Percentiles rank a stretch among this genome's conserved stretches.
These are phyloP conservation scores for Paramecium tetraurelia DNA, from an alignment of 73 alveolate genomes.

Conservation along the genomic window DNA sequence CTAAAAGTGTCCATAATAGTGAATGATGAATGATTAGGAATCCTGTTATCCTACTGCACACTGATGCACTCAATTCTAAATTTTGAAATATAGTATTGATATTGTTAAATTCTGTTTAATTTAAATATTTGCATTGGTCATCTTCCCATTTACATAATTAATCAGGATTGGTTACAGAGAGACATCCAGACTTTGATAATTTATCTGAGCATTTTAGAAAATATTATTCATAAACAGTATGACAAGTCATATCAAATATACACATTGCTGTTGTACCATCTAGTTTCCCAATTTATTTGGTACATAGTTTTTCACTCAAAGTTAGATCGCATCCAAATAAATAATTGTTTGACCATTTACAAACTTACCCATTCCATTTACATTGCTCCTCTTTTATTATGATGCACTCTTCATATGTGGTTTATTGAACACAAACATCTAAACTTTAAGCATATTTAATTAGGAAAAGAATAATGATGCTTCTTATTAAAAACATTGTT, in stretches of 20 bases:
- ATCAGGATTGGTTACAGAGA: background rate
- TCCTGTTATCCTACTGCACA: background rate
- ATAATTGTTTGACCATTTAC: background rate
- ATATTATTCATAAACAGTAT: background rate
- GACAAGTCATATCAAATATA: background rate
- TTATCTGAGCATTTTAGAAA: background rate
- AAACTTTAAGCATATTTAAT: background rate
- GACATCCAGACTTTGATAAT: background rate
- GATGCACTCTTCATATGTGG: background rate
- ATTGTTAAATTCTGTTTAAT: background rate
- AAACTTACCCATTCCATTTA: background rate
- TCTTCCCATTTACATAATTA: conserved; percentile 38
- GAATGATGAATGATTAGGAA: background rate
- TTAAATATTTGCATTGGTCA: background rate
- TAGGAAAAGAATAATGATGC: background rate
- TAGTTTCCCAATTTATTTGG: background rate
- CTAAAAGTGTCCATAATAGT: background rate
- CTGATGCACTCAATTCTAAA: conserved; percentile 40
- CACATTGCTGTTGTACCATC: background rate
- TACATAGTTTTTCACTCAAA: background rate
- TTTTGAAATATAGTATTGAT: background rate
- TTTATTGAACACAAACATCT: background rate
- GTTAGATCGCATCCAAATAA: background rate
- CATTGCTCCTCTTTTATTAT: background rate
- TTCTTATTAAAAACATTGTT: background rate